Evolutionary conservation across 2,329 filamentous ascomycete genomes (phyloP).

Genomic region (Calcarisporium arbuscula): DNA sequence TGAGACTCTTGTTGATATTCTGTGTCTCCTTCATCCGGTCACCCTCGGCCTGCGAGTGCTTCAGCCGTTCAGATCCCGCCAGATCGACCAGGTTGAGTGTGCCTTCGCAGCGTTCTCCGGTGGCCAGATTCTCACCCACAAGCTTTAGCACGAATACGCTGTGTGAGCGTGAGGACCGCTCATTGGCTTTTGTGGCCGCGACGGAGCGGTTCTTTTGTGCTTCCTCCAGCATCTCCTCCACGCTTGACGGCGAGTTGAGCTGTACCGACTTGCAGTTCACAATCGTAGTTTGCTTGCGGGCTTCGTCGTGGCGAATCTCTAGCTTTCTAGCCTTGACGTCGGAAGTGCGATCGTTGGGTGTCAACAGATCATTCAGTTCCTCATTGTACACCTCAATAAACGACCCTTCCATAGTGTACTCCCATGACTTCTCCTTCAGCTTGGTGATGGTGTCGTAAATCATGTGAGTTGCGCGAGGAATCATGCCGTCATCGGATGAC

Average conservation of each 20-base stretch:
- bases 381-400: constrained; percentile 99
- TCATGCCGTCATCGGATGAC: constrained; percentile 89
- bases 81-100: constrained; percentile 94
- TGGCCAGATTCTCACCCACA: constrained; percentile 62
- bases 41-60: constrained; percentile 79
- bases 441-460: constrained; percentile 84
- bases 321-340: constrained; percentile 73
- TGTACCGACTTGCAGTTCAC: constrained; percentile 71
- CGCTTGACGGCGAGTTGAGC: constrained; percentile 72
- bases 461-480: constrained; percentile 84
- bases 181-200: constrained; percentile 95
- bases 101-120: constrained; percentile 80
- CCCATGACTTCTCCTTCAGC: constrained; percentile 87
- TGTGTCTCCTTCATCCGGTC: constrained; percentile 90
- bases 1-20: constrained; percentile 93
- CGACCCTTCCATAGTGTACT: constrained; percentile 86
- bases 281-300: constrained; percentile 74
- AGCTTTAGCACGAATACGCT: constrained; percentile 92
- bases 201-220: constrained; percentile 85
- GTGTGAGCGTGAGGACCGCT: constrained; percentile 88
- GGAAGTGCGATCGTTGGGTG: constrained; percentile 50
- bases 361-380: constrained; percentile 83
- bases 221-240: constrained; percentile 71
- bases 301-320: constrained; percentile 81
- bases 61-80: constrained; percentile 85